These are phyloP conservation scores for Pythium aquatile DNA, from an alignment of 352 stramenopile species.

Conservation along the genomic window DNA sequence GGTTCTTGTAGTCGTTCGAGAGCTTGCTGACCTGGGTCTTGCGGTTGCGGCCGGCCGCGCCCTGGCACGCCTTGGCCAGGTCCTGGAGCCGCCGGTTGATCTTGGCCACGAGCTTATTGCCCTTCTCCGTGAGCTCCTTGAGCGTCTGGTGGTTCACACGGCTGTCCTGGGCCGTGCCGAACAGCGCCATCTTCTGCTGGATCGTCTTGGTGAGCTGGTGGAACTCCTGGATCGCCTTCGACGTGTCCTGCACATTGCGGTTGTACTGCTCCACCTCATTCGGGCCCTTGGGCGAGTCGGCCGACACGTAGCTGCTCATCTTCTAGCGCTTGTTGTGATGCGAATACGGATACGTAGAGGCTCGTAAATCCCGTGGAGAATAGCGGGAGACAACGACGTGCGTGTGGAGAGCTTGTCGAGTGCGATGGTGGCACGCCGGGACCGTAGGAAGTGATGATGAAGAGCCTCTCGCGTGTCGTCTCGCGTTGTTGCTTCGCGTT, in stretches of 20 bases:
- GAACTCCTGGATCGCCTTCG: conserved; percentile 34
- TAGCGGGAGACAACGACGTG: not conserved
- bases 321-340: not conserved
- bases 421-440: not conserved
- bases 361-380: not conserved
- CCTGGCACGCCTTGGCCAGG: conserved; percentile 26
- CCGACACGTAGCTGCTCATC: conserved; percentile 31
- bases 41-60: conserved; percentile 24
- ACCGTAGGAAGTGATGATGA: conserved; percentile 1
- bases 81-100: conserved; percentile 34
- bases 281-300: conserved; percentile 29
- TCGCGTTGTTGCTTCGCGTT: conserved; percentile 17
- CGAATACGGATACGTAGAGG: not conserved
- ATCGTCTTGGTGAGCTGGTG: conserved; percentile 34
- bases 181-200: conserved; percentile 40
- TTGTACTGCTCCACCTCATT: conserved; percentile 34
- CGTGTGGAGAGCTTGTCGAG: not conserved
- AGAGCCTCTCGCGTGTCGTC: not conserved
- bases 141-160: conserved; percentile 42
- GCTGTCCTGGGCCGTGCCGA: conserved; percentile 33
- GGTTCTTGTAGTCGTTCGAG: conserved; percentile 36
- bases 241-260: conserved; percentile 31
- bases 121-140: conserved; percentile 40
- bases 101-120: conserved; percentile 33
- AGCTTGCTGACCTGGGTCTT: conserved; percentile 38